Evolutionary conservation across 2,329 filamentous ascomycete genomes (phyloP), one percentile per base, ranked within the genome.

Genomic region (Clonostachys rosea): DNA sequence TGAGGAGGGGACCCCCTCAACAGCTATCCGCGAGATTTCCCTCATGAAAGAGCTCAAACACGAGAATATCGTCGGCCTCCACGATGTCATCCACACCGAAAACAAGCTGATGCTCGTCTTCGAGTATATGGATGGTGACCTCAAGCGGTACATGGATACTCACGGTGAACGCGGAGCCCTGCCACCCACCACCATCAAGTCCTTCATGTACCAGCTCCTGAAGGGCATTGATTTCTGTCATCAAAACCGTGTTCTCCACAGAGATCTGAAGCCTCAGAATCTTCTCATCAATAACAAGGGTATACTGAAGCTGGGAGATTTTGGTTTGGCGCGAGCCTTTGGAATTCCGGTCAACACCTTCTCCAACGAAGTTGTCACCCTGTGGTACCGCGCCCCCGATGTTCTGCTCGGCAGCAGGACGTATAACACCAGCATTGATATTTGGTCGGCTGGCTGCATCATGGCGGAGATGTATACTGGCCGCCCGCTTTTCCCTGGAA

Each of bases 391-490:
- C 40, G 94, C 94, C 1, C 94, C 94, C 1, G 94, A 99, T 59
- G 94, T 99, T 42, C 79, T 99, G 45, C 80, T 99, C 42, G 94
- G 94, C 45, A 94, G 88, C 59, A 78, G 94, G 54, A 97, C 94
- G 18, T 99, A 99, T 74, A 99, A 96, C 70, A 99, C 94, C n/a
- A 95, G 90, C 70, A 97, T 99, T 66, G 94, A 99, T 62, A 97
- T 99, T 64, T 99, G 94, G 94, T 96, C 90, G 7, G 94, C 94
- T 7, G 94, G 94, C 48, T 99, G 94, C 68, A 99, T 99, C 75
- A 97, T 99, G 94, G 94, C 94, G 10, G 94, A 99, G 70, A 96
- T 99, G 91, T 97, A 95, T 68, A 96, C 92, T 0, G 94, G 94
- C 5, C 82, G 94, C 16, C 94, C 94, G 0, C 79, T 99, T 7